A percentile compares a stretch with the other conserved stretches of the same genome.
Conservation (phyloP, 2,329 filamentous ascomycete genomes). For the Cercospora berteroae region DNA sequence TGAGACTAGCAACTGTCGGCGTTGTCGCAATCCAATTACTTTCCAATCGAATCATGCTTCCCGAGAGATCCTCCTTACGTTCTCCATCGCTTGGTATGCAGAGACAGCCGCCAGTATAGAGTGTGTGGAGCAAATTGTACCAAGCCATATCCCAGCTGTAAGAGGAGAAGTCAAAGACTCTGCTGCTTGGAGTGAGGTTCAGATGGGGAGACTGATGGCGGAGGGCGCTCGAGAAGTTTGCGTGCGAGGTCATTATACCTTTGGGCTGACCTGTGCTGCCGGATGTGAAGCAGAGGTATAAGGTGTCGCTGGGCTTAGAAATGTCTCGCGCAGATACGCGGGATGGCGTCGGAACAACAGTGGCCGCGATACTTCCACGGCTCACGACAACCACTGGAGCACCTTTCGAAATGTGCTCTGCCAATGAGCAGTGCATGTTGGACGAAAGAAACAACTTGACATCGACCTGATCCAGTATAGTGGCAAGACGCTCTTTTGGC, state of each 20-base stretch:
- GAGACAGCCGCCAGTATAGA: background rate
- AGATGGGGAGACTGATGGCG: background rate
- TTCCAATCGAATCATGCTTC: background rate
- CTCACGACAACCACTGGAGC: background rate
- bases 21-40: background rate
- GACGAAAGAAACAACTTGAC: constrained; percentile 22
- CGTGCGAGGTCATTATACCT: constrained; percentile 11
- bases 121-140: background rate
- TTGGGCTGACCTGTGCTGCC: constrained; percentile 16
- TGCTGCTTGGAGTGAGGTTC: background rate
- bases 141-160: background rate
- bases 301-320: background rate
- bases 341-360: background rate
- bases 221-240: constrained; percentile 11
- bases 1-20: background rate
- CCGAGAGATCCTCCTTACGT: background rate
- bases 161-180: background rate
- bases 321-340: background rate
- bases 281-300: constrained; percentile 11
- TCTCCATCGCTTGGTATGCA: background rate
- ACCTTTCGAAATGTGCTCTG: background rate
- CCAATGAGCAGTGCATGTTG: background rate
- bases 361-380: too few relatives aligned
- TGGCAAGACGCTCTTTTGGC: constrained; percentile 10
- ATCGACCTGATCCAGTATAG: constrained; percentile 23